A percentile compares a stretch with the other conserved stretches of the same genome.
Evolutionary conservation across 805 yeast genomes (phyloP).

Genomic region (Candida oleophila): DNA sequence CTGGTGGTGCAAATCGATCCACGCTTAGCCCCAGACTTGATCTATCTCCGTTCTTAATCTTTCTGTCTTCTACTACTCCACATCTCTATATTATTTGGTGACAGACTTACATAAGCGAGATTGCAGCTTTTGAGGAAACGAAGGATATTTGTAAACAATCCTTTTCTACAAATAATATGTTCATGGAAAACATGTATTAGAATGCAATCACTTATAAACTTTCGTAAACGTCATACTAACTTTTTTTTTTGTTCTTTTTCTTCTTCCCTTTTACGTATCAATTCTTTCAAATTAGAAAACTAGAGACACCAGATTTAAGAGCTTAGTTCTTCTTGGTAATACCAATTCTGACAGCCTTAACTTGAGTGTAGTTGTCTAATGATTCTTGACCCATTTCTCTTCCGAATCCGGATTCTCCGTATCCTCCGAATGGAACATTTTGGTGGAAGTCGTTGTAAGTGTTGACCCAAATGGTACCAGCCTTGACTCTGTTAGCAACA

Average conservation of each 20-base stretch:
- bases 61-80: too few relatives aligned
- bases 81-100: too few relatives aligned
- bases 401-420: constrained; percentile 88
- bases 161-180: not conserved
- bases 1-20: too few relatives aligned
- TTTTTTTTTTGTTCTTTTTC: not conserved
- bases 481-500: constrained; percentile 70
- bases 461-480: constrained; percentile 93
- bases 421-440: constrained; percentile 91
- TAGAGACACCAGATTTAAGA: too few relatives aligned
- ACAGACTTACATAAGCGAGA: too few relatives aligned
- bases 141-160: too few relatives aligned
- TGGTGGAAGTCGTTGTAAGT: constrained; percentile 86
- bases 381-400: constrained; percentile 92
- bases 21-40: too few relatives aligned
- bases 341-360: constrained; percentile 75
- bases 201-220: not conserved
- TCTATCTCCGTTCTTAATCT: too few relatives aligned
- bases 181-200: not conserved
- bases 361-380: constrained; percentile 79
- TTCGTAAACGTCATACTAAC: not conserved
- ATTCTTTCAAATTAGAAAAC: too few relatives aligned
- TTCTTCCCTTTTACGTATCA: not conserved
- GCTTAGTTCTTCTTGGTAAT: constrained; percentile 13
- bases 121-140: too few relatives aligned